Percentiles rank a stretch among this genome's conserved stretches.
Conservation (phyloP, 2,329 filamentous ascomycete genomes). For the Grosmannia serpens region DNA sequence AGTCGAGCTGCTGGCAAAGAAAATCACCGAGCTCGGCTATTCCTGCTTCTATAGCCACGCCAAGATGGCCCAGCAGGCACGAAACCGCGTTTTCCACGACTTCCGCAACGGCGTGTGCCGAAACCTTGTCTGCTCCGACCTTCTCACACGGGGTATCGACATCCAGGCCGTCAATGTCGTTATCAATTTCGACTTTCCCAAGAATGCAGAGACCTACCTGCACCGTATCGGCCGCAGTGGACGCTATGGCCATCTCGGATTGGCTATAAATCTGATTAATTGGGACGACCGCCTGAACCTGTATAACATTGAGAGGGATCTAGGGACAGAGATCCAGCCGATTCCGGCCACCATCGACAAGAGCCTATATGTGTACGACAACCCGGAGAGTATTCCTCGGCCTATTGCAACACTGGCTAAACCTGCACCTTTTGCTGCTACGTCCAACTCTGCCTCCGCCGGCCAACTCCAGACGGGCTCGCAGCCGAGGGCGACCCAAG, state of each 20-base stretch:
- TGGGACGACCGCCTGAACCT: conserved; percentile 99
- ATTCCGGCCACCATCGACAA: conserved; percentile 94
- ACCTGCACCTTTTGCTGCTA: not conserved
- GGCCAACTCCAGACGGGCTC: not conserved
- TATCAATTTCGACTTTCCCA: conserved; percentile 99
- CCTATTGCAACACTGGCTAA: conserved; percentile 46
- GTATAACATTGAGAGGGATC: conserved; percentile 95
- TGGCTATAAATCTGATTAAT: conserved; percentile 98
- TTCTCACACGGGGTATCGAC: conserved; percentile 96
- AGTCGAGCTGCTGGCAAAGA: conserved; percentile 94
- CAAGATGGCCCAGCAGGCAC: conserved; percentile 91
- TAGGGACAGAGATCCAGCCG: conserved; percentile 95
- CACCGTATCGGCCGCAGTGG: conserved; percentile 97
- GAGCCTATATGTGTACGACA: conserved; percentile 95
- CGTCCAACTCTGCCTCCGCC: not conserved
- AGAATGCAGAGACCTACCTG: conserved; percentile 97
- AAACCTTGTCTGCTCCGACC: conserved; percentile 94
- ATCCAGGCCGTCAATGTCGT: conserved; percentile 99
- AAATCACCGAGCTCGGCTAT: conserved; percentile 97
- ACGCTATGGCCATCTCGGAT: conserved; percentile 89
- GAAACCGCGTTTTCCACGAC: conserved; percentile 98
- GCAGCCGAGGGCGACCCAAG: conserved; percentile 3
- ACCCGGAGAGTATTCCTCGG: conserved; percentile 85
- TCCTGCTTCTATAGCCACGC: conserved; percentile 99
- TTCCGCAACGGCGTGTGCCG: conserved; percentile 97